A percentile compares a stretch with the other conserved stretches of the same genome.
These are phyloP conservation scores for Austroboletus rostrupii DNA, from an alignment of 1,284 basidiomycete species.

Conservation along the genomic window DNA sequence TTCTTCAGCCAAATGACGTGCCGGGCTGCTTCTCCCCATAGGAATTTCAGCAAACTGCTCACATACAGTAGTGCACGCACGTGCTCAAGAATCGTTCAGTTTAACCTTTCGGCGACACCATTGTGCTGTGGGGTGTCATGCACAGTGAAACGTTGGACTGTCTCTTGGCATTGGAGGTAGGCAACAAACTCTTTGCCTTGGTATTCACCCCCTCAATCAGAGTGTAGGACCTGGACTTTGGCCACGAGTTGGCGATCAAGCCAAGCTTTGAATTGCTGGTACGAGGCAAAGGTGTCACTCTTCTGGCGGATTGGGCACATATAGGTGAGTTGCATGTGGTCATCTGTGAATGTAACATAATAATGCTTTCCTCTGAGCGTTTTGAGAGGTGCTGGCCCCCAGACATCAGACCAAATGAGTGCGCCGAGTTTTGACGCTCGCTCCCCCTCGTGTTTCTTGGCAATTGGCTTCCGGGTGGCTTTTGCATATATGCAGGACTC, in stretches of 20 bases:
- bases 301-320: constrained; percentile 28
- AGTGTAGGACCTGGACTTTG: background rate
- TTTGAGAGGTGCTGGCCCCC: constrained; percentile 26
- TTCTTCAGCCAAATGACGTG: constrained; percentile 1
- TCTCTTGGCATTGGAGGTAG: background rate
- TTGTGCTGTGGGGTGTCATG: constrained; percentile 3
- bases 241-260: background rate
- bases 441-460: constrained; percentile 1
- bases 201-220: background rate
- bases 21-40: background rate
- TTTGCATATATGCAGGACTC: constrained; percentile 14
- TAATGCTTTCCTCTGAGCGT: constrained; percentile 23
- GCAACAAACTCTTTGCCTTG: background rate
- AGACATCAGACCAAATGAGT: no score
- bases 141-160: background rate
- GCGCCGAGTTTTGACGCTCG: background rate
- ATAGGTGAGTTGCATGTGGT: constrained; percentile 23
- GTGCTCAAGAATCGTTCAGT: background rate
- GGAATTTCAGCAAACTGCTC: background rate
- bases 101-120: background rate
- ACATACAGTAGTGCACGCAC: background rate
- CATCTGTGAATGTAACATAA: constrained; percentile 33
- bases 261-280: constrained; percentile 29
- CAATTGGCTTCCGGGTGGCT: constrained; percentile 11
- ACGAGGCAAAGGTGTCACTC: constrained; percentile 24